Evolutionary conservation across 2,329 filamentous ascomycete genomes (phyloP).

Genomic region (Fusarium chlamydosporum): DNA sequence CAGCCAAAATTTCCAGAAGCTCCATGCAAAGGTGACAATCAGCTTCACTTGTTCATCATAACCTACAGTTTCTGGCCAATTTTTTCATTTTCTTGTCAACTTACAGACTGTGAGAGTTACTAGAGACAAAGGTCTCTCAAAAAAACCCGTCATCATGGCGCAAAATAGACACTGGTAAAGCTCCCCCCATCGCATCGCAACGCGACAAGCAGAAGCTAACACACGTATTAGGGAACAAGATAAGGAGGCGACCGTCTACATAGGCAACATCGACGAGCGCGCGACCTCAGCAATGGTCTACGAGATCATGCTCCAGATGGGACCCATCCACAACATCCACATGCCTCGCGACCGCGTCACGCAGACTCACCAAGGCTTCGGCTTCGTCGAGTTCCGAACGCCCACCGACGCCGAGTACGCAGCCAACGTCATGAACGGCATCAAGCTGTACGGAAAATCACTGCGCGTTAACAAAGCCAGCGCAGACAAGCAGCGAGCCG

Average conservation of each 20-base stretch:
- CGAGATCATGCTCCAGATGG: slow-evolving; percentile 98
- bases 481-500: slow-evolving; percentile 93
- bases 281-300: slow-evolving; percentile 91
- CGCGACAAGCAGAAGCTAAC: slow-evolving; percentile 34
- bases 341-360: slow-evolving; percentile 98
- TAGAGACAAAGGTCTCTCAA: slow-evolving; percentile 19
- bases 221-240: slow-evolving; percentile 84
- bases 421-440: slow-evolving; percentile 95
- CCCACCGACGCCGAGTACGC: slow-evolving; percentile 98
- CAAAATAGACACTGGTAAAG: slow-evolving; percentile 80
- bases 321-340: slow-evolving; percentile 97
- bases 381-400: slow-evolving; percentile 97
- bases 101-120: neutral
- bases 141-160: slow-evolving; percentile 69
- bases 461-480: slow-evolving; percentile 94
- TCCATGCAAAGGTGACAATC: slow-evolving; percentile 28
- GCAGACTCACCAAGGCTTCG: slow-evolving; percentile 96
- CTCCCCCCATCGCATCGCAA: slow-evolving; percentile 7
- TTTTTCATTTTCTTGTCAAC: neutral
- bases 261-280: slow-evolving; percentile 98
- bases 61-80: slow-evolving; percentile 10
- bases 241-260: slow-evolving; percentile 97
- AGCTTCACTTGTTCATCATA: slow-evolving; percentile 19
- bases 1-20: slow-evolving; percentile 50
- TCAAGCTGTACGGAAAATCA: slow-evolving; percentile 92